Evolutionary conservation across 2,329 filamentous ascomycete species (phyloP).

Genomic region (Sporothrix brasiliensis): DNA sequence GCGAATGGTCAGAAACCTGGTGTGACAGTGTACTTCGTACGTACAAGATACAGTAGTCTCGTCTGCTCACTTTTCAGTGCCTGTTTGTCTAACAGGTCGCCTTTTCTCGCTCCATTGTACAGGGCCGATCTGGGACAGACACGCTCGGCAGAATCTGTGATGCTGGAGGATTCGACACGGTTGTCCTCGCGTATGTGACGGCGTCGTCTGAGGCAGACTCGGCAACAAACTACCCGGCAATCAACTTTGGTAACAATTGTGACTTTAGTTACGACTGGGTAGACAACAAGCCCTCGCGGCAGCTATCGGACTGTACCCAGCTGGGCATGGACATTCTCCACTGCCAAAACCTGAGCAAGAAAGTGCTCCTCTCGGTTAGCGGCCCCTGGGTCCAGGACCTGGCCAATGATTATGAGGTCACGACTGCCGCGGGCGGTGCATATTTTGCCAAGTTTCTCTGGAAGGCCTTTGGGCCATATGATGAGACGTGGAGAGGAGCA

Average conservation of each 20-base stretch:
- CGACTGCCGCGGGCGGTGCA: conserved; percentile 25
- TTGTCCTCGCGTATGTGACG: conserved; percentile 24
- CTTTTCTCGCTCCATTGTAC: neutral
- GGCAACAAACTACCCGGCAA: conserved; percentile 24
- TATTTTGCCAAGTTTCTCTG: conserved; percentile 30
- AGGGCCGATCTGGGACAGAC: conserved; percentile 24
- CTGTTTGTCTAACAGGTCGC: neutral
- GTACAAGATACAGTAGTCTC: neutral
- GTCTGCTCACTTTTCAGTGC: neutral
- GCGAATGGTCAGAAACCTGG: neutral
- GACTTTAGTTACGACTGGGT: conserved; percentile 1
- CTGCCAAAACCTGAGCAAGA: conserved; percentile 26
- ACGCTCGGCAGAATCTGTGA: conserved; percentile 27
- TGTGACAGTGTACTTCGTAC: conserved; percentile 27
- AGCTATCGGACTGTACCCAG: conserved; percentile 12
- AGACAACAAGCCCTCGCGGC: conserved; percentile 21
- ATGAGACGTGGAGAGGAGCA: conserved; percentile 10
- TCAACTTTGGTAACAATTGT: conserved; percentile 28
- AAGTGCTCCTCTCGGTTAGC: conserved; percentile 19
- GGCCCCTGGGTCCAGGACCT: conserved; percentile 20
- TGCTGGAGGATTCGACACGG: conserved; percentile 25
- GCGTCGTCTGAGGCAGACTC: conserved; percentile 26
- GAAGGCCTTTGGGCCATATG: conserved; percentile 17
- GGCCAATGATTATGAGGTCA: conserved; percentile 22
- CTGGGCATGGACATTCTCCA: conserved; percentile 23